These are phyloP conservation scores for Ogataea angusta DNA, from an alignment of 805 yeast species.

Conservation along the genomic window DNA sequence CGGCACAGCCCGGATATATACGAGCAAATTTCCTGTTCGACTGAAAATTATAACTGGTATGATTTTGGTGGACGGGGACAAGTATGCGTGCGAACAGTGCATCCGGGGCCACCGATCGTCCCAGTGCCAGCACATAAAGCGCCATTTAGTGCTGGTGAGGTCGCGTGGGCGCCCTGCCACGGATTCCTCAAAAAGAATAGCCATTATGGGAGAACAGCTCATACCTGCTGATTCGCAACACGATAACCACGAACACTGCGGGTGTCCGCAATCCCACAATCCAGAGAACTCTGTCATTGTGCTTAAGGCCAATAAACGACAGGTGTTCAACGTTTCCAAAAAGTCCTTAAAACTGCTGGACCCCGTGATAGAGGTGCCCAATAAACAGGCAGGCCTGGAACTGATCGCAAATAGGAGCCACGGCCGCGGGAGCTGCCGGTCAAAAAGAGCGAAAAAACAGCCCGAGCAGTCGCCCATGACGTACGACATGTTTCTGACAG, in stretches of 20 bases:
- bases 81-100: slow-evolving; percentile 83
- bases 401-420: slow-evolving; percentile 26
- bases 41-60: slow-evolving; percentile 32
- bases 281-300: slow-evolving; percentile 27
- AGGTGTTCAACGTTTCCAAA: slow-evolving; percentile 35
- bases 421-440: slow-evolving; percentile 17
- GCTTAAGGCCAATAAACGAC: slow-evolving; percentile 33
- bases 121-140: slow-evolving; percentile 73
- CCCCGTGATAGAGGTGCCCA: slow-evolving; percentile 34
- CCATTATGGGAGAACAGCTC: slow-evolving; percentile 47
- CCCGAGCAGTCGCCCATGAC: slow-evolving; percentile 2
- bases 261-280: slow-evolving; percentile 1
- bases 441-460: not conserved
- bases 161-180: slow-evolving; percentile 84
- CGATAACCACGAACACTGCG: slow-evolving; percentile 6
- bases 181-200: slow-evolving; percentile 55
- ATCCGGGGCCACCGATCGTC: slow-evolving; percentile 92
- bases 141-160: slow-evolving; percentile 82
- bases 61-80: slow-evolving; percentile 76
- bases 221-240: not conserved
- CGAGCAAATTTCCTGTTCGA: slow-evolving; percentile 16
- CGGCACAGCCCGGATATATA: slow-evolving; percentile 2
- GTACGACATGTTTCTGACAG: slow-evolving; percentile 32
- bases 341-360: slow-evolving; percentile 32
- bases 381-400: slow-evolving; percentile 31